Conservation (phyloP, 305 asterid genomes). For the Andrographis paniculata region DNA sequence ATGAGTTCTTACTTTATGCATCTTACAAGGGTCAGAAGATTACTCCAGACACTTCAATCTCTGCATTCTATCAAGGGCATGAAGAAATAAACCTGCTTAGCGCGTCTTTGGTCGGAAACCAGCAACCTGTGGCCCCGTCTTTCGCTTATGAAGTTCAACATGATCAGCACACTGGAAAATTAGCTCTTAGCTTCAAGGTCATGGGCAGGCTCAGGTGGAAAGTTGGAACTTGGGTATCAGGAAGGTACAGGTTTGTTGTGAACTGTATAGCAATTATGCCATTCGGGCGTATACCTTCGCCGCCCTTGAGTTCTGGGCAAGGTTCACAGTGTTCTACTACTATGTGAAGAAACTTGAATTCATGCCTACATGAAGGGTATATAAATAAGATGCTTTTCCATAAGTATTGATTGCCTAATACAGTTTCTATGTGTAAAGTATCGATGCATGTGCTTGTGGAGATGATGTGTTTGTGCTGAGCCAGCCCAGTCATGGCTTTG, state of each 20-base stretch:
- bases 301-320: slow-evolving; percentile 44
- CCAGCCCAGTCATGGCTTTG: slow-evolving; percentile 2
- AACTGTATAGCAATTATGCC: slow-evolving; percentile 63
- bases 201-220: slow-evolving; percentile 78
- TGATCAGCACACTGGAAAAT: slow-evolving; percentile 46
- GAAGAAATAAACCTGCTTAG: slow-evolving; percentile 56
- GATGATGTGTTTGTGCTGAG: slow-evolving; percentile 15
- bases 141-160: slow-evolving; percentile 54
- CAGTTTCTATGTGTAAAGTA: slow-evolving; percentile 16
- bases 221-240: slow-evolving; percentile 89
- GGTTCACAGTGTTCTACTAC: slow-evolving; percentile 73
- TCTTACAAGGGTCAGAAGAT: slow-evolving; percentile 79
- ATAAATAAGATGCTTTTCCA: slow-evolving; percentile 10
- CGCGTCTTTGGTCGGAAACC: slow-evolving; percentile 47
- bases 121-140: slow-evolving; percentile 64
- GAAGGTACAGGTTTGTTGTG: slow-evolving; percentile 65
- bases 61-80: slow-evolving; percentile 76
- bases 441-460: slow-evolving; percentile 12
- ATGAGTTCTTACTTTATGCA: slow-evolving; percentile 49
- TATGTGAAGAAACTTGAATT: slow-evolving; percentile 22
- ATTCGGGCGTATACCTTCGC: slow-evolving; percentile 50
- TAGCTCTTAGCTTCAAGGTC: slow-evolving; percentile 42
- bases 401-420: neutral
- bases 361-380: neutral
- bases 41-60: slow-evolving; percentile 43